These are phyloP conservation scores for Xylaria venustula DNA, from an alignment of 495 filamentous ascomycete species.

Conservation along the genomic window DNA sequence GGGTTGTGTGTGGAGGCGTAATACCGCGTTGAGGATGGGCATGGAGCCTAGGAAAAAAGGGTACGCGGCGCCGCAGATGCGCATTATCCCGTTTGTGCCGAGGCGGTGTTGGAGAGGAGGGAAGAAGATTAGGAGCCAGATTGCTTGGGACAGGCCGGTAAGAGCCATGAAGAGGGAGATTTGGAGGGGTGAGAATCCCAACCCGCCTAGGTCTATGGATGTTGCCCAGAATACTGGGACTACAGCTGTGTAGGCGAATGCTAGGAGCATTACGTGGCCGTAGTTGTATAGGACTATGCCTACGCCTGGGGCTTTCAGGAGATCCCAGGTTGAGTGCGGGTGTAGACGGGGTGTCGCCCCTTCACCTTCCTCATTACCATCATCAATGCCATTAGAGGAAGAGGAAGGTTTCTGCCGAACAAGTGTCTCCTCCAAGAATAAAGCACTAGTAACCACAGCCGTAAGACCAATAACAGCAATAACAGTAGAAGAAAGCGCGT, in stretches of 20 bases:
- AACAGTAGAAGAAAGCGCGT: slow-evolving; percentile 59
- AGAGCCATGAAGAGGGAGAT: slow-evolving; percentile 61
- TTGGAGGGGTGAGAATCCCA: slow-evolving; percentile 55
- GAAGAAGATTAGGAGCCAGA: slow-evolving; percentile 65
- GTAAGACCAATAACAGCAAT: slow-evolving; percentile 49
- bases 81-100: slow-evolving; percentile 61
- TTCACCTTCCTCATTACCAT: too few species aligned
- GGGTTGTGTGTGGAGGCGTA: slow-evolving; percentile 34
- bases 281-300: slow-evolving; percentile 59
- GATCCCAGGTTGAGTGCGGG: slow-evolving; percentile 47
- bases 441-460: slow-evolving; percentile 45
- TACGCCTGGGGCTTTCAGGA: slow-evolving; percentile 68
- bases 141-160: slow-evolving; percentile 58
- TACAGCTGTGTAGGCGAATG: slow-evolving; percentile 63
- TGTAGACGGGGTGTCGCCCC: not conserved
- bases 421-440: slow-evolving; percentile 58
- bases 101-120: slow-evolving; percentile 56
- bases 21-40: slow-evolving; percentile 52
- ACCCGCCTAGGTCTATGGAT: slow-evolving; percentile 53
- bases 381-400: too few species aligned
- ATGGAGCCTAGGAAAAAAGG: slow-evolving; percentile 56
- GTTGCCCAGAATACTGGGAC: slow-evolving; percentile 65
- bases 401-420: too few species aligned
- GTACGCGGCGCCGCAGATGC: slow-evolving; percentile 51
- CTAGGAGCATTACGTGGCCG: slow-evolving; percentile 60